Evolutionary conservation across 2,329 filamentous ascomycete species (phyloP).

Genomic region (Fonsecaea pugnacius): DNA sequence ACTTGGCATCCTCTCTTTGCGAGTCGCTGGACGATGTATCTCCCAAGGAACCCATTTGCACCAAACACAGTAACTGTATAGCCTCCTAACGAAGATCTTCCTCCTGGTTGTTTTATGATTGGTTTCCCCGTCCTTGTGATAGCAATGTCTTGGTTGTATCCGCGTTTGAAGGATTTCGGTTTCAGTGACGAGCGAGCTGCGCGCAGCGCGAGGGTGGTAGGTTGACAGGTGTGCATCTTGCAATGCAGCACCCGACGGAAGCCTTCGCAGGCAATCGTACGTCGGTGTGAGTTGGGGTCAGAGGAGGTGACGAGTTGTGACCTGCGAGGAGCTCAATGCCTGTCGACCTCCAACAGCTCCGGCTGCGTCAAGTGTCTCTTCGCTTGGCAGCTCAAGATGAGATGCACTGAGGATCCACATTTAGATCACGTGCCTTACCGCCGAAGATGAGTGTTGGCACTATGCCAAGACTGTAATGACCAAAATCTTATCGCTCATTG

Average conservation of each 20-base stretch:
- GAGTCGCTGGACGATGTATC: conserved; percentile 96
- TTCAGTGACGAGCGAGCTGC: conserved; percentile 41
- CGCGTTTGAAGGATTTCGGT: conserved; percentile 46
- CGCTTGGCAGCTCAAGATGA: background rate
- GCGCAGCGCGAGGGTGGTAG: conserved; percentile 53
- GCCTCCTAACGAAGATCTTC: conserved; percentile 77
- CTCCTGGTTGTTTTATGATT: conserved; percentile 84
- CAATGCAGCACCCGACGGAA: conserved; percentile 27
- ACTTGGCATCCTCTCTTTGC: conserved; percentile 94
- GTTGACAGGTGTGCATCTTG: conserved; percentile 36
- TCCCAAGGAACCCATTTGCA: conserved; percentile 90
- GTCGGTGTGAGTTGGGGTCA: background rate
- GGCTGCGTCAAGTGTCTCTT: background rate
- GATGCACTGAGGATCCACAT: no score
- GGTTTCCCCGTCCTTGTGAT: conserved; percentile 97
- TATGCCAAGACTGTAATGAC: no score
- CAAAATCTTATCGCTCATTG: no score
- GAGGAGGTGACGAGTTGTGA: background rate
- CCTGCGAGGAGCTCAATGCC: conserved; percentile 1
- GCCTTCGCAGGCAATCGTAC: conserved; percentile 22
- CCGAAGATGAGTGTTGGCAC: background rate
- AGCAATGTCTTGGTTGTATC: conserved; percentile 73
- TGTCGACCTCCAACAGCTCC: background rate
- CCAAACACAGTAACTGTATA: conserved; percentile 98
- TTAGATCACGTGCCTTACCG: background rate